Base-by-base conservation (phyloP, 768 basidiomycete species). In the Lactarius psammicola region DNA sequence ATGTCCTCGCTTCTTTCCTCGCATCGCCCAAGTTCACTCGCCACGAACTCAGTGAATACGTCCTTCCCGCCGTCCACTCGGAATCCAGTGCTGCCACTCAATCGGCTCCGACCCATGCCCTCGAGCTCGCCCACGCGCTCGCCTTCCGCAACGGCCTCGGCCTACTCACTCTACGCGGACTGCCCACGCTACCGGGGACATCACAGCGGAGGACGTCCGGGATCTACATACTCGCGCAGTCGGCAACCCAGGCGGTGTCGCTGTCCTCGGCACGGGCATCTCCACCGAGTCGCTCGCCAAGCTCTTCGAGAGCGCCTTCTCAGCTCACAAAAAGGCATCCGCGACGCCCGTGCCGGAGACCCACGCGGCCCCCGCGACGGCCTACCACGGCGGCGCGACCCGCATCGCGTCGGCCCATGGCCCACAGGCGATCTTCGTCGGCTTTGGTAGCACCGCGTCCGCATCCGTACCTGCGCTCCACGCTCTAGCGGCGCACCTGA, bases 131-230 rank as follows among this genome's bases (percentile, higher is more conserved):
- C 4, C 96, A 98, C 75, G 77, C 84, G 53, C 81, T 95, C 64
- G 95, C 96, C 53, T 99, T 98, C 90, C 94, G 95, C 73, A 82
- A 81, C 51, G 96, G 96, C 18, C 94, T 98, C 72, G 96, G 96
- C 71, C 84, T n/a, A 90, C 70, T 89, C 95, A 28, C 84, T 98
- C 66, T 94, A 92, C 77, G 89, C 94, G 23, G 80, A 88, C n/a
- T n/a, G 80, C 85, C 18, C 87, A 91, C 73, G 78, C 68, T 5
- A 23, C 59, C 17, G 60, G 78, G 65, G 78, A 82, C 70, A 76
- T 92, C 71, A 83, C 86, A 56, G 81, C 83, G 26, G 83, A 82
- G 15, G 89, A 93, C 69, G 83, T 96, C 72, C 87, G 88, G 74
- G 78, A 83, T 2, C 95, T 84, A 72, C 94, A 94, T 68, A 75